Percentiles rank a stretch among this genome's conserved stretches.
Conservation (phyloP, 495 filamentous ascomycete genomes). For the Daldinia grandis region DNA sequence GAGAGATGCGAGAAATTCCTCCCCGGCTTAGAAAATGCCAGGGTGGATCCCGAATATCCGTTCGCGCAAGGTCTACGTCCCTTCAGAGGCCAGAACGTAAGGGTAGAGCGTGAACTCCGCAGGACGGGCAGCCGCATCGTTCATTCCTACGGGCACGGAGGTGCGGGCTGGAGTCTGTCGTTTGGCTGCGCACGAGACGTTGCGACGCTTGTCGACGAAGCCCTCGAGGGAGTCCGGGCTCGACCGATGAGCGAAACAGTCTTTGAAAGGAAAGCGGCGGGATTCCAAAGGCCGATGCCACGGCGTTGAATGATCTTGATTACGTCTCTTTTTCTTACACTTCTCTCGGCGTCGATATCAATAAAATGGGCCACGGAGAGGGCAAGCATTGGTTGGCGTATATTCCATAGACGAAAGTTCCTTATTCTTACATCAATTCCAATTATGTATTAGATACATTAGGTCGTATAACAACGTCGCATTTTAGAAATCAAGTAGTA, state of each 20-base stretch:
- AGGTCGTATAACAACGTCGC: background rate
- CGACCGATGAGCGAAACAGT: conserved; percentile 42
- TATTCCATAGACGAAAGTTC: conserved; percentile 9
- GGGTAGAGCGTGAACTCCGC: conserved; percentile 57
- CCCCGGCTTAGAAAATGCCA: conserved; percentile 54
- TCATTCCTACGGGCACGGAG: conserved; percentile 61
- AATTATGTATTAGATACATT: background rate
- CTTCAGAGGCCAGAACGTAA: conserved; percentile 51
- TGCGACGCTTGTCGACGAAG: conserved; percentile 48
- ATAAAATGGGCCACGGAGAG: background rate
- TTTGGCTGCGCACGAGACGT: conserved; percentile 58
- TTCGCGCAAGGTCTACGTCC: conserved; percentile 58
- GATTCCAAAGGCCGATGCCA: conserved; percentile 27
- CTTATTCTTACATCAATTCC: background rate
- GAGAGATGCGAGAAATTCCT: conserved; percentile 56
- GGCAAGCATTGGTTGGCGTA: conserved; percentile 17
- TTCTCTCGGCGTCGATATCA: background rate
- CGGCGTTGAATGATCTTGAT: conserved; percentile 18
- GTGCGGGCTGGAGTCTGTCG: conserved; percentile 56
- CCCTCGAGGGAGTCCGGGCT: conserved; percentile 41
- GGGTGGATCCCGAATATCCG: conserved; percentile 55
- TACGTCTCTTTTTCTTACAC: conserved; percentile 3
- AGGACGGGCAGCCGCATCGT: conserved; percentile 49
- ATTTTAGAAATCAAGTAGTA: background rate
- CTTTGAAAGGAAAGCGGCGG: conserved; percentile 32